These are phyloP conservation scores for Metarhizium brunneum DNA, from an alignment of 2,329 filamentous ascomycete genomes.

Conservation along the genomic window DNA sequence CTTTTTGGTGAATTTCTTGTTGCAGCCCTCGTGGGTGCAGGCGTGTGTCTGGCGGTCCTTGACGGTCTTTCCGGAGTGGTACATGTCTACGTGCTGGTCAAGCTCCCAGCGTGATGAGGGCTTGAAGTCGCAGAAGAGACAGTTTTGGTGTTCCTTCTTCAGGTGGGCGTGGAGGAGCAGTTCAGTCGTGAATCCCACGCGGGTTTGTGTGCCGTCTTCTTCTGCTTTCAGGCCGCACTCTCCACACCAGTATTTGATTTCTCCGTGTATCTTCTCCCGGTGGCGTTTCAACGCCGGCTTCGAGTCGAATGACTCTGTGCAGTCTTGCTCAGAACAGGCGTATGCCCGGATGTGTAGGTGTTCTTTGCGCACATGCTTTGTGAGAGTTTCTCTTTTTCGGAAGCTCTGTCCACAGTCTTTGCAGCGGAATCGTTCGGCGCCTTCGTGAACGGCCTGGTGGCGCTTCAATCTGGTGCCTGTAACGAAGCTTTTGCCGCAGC, in stretches of 20 bases:
- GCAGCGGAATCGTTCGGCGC: slow-evolving; percentile 67
- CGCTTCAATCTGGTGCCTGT: slow-evolving; percentile 69
- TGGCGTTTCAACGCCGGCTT: slow-evolving; percentile 64
- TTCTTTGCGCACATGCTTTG: slow-evolving; percentile 69
- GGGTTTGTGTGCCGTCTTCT: slow-evolving; percentile 29
- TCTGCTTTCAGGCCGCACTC: slow-evolving; percentile 47
- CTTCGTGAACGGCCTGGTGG: slow-evolving; percentile 66
- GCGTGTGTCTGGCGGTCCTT: slow-evolving; percentile 55
- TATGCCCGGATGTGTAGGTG: slow-evolving; percentile 68
- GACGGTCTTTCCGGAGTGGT: slow-evolving; percentile 56
- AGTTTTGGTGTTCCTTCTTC: slow-evolving; percentile 63
- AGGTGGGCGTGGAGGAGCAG: slow-evolving; percentile 65
- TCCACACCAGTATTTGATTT: slow-evolving; percentile 65
- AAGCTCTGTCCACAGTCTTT: slow-evolving; percentile 70
- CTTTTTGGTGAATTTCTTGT: slow-evolving; percentile 68
- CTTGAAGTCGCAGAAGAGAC: slow-evolving; percentile 61
- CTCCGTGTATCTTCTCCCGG: slow-evolving; percentile 58
- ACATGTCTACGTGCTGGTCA: slow-evolving; percentile 67
- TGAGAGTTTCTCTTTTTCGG: slow-evolving; percentile 77
- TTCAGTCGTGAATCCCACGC: slow-evolving; percentile 61
- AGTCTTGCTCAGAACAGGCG: slow-evolving; percentile 53
- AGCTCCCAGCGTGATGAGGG: slow-evolving; percentile 60
- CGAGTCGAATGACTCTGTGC: slow-evolving; percentile 64
- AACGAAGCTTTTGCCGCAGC: slow-evolving; percentile 72
- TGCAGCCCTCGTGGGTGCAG: slow-evolving; percentile 62